phyloP scores from a whole-genome alignment of 1,284 basidiomycete genomes.

The Trametes pubescens region DNA sequence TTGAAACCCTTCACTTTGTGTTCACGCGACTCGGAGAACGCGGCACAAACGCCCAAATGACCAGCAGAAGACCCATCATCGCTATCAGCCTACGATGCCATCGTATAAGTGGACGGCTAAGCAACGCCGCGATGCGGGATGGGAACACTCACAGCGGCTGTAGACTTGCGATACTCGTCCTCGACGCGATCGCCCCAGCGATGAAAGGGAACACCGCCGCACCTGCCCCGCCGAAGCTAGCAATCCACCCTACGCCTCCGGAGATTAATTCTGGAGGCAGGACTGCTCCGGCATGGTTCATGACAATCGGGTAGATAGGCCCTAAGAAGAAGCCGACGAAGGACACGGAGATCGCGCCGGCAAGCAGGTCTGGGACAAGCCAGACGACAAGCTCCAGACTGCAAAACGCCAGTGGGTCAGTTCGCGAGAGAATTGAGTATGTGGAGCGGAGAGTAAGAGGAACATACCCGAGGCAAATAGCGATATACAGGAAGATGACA shows the following conservation, averaged over 20 bases:
- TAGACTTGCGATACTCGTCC: constrained; percentile 56
- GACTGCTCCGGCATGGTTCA: constrained; percentile 56
- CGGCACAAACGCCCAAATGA: constrained; percentile 56
- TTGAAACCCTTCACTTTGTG: neutral
- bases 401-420: too few species aligned
- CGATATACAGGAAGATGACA: constrained; percentile 48
- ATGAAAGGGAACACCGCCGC: constrained; percentile 63
- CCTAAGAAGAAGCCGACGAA: constrained; percentile 60
- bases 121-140: neutral
- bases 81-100: constrained; percentile 48
- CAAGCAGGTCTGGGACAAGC: constrained; percentile 63
- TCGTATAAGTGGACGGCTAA: too few species aligned
- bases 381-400: constrained; percentile 64
- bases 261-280: constrained; percentile 61
- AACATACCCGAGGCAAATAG: constrained; percentile 46
- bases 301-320: constrained; percentile 63
- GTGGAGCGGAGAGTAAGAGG: neutral
- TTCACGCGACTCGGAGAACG: constrained; percentile 20
- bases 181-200: constrained; percentile 60
- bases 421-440: too few species aligned
- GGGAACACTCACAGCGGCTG: constrained; percentile 62
- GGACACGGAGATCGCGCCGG: constrained; percentile 59
- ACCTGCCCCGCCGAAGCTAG: constrained; percentile 60
- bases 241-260: constrained; percentile 64
- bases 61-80: constrained; percentile 55